Evolutionary conservation across 2,329 filamentous ascomycete species (phyloP).

Genomic region (Apiospora saccharicola): DNA sequence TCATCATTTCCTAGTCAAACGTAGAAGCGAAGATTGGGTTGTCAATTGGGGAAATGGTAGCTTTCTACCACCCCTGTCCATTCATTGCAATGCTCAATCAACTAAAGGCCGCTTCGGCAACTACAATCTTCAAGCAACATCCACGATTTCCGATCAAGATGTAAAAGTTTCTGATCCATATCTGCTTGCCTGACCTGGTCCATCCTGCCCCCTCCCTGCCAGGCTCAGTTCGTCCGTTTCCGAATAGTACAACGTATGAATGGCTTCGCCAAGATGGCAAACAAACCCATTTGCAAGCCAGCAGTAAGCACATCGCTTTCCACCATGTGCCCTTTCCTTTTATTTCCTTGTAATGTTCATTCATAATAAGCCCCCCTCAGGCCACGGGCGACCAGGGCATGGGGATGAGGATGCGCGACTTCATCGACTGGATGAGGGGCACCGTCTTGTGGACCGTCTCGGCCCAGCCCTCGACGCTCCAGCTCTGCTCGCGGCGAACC

Average conservation of each 20-base stretch:
- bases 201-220: background rate
- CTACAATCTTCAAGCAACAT: constrained; percentile 10
- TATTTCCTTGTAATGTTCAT: background rate
- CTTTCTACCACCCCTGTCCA: background rate
- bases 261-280: constrained; percentile 25
- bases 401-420: constrained; percentile 89
- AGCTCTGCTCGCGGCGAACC: constrained; percentile 89
- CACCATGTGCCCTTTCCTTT: background rate
- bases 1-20: no score
- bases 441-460: constrained; percentile 99
- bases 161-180: constrained; percentile 23
- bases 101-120: background rate
- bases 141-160: background rate
- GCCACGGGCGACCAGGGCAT: constrained; percentile 97
- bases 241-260: background rate
- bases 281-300: background rate
- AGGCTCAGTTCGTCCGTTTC: background rate
- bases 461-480: constrained; percentile 93
- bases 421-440: constrained; percentile 95
- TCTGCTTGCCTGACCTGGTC: background rate
- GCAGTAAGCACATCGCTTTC: background rate
- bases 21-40: background rate
- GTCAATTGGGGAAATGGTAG: background rate
- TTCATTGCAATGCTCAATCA: constrained; percentile 15
- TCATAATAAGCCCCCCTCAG: constrained; percentile 48